Base-by-base conservation (phyloP, 164 flowering plant genomes). In the Macadamia integrifolia region DNA sequence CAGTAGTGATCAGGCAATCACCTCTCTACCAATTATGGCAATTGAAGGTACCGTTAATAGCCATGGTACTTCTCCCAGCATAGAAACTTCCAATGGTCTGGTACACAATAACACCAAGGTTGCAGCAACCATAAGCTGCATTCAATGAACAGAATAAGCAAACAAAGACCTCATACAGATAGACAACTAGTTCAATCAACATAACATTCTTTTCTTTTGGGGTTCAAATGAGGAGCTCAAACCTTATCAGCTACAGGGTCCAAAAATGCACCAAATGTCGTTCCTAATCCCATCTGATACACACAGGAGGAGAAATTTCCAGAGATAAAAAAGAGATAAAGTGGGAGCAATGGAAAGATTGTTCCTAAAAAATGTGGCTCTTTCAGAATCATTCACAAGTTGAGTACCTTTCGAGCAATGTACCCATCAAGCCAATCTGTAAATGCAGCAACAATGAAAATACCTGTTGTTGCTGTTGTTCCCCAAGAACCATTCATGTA, bases 371-470 rank as follows among this genome's bases (percentile, higher is more conserved):
- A 60, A 70, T 61, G n/a, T 46, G 35, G 56, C 59, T 44, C 30
- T 46, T 12, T 42, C 35, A 29, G 23, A 42, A 17, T 14, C 30
- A 58, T 42, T 31, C 49, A 55, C 11, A 49, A 57, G 57, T 2
- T 28, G 40, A 66, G 35, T 70, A 94, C 99, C 89, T 86, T 92
- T 48, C 98, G 81, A 64, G 99, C 99, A 82, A 94, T 69, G 64
- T 92, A 92, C 11, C 99, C 99, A 82, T 94, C 99, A 74, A 94
- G 98, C 99, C 99, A 94, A 80, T 94, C 99, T 63, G 99, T 94
- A 64, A 87, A 65, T 67, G 99, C 95, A 4, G 99, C 97, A 67
- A 82, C 87, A 75, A 94, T 75, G 67, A 94, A 94, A 60, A 92
- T 87, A 75, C 93, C 80, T 28, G 95, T 90, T 28, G 97, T 94